Evolutionary conservation across 371 early-diverging fungal genomes (phyloP).

Genomic region (Mucor indicus): DNA sequence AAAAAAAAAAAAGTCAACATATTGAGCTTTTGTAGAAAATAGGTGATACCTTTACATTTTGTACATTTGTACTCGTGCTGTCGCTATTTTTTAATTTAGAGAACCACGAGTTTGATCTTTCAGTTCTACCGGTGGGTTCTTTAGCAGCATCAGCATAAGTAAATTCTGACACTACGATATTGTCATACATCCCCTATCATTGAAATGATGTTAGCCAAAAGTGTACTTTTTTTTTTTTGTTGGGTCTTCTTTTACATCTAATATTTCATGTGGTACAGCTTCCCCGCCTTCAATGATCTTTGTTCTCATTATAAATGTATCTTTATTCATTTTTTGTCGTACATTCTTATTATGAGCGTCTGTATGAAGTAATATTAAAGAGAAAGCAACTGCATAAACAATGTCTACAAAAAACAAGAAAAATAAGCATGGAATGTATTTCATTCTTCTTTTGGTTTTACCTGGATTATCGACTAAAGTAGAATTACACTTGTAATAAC

Average conservation of each 20-base stretch:
- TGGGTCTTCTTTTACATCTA: too few relatives aligned
- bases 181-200: conserved; percentile 77
- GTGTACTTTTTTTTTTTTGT: too few relatives aligned
- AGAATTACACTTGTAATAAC: conserved; percentile 75
- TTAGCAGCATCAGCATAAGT: conserved; percentile 54
- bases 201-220: too few relatives aligned
- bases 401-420: conserved; percentile 53
- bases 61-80: background rate
- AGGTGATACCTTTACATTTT: too few relatives aligned
- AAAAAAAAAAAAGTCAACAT: conserved; percentile 1
- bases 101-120: conserved; percentile 35
- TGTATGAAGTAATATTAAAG: conserved; percentile 86
- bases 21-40: too few relatives aligned
- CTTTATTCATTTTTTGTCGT: conserved; percentile 80
- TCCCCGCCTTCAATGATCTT: conserved; percentile 64
- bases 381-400: conserved; percentile 82
- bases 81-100: conserved; percentile 23
- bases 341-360: conserved; percentile 90
- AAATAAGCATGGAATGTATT: too few relatives aligned
- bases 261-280: conserved; percentile 65
- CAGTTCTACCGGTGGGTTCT: too few relatives aligned
- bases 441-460: conserved; percentile 7
- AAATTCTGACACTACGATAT: conserved; percentile 55
- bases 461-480: conserved; percentile 63
- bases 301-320: conserved; percentile 76